Percentiles rank a stretch among this genome's conserved stretches.
Evolutionary conservation across 345 rosid species (phyloP).

Genomic region (Adansonia digitata): DNA sequence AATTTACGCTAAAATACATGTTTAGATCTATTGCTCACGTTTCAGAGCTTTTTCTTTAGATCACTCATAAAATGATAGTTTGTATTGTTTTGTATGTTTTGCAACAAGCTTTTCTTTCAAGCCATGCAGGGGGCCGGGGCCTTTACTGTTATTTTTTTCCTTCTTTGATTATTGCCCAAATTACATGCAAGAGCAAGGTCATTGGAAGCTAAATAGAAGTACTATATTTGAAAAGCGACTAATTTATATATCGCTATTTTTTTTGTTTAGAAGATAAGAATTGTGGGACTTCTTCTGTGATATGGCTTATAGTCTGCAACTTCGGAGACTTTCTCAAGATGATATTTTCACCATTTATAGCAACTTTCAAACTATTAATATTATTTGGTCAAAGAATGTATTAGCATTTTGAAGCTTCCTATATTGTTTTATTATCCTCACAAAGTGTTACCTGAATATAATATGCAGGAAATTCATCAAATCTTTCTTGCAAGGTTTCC

Average conservation of each 20-base stretch:
- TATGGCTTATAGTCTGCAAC: neutral
- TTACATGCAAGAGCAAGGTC: neutral
- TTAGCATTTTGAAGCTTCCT: neutral
- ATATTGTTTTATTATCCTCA: neutral
- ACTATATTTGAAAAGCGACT: neutral
- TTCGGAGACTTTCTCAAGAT: neutral
- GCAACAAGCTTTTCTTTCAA: neutral
- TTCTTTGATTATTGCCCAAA: neutral
- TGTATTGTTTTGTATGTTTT: neutral
- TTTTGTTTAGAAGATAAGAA: neutral
- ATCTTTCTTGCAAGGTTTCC: conserved; percentile 96
- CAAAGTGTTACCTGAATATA: neutral
- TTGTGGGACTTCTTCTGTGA: neutral
- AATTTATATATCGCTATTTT: neutral
- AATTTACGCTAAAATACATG: neutral
- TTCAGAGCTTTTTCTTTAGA: neutral
- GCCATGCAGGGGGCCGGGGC: neutral
- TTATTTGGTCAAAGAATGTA: neutral
- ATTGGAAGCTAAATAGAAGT: neutral
- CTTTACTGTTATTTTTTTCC: neutral
- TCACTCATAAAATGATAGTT: neutral
- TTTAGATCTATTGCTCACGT: neutral
- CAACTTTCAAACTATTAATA: neutral
- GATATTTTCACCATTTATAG: neutral
- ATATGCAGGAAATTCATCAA: conserved; percentile 75